Evolutionary conservation across 176 grass and related monocot species (phyloP).

Genomic region (Melocanna baccifera): DNA sequence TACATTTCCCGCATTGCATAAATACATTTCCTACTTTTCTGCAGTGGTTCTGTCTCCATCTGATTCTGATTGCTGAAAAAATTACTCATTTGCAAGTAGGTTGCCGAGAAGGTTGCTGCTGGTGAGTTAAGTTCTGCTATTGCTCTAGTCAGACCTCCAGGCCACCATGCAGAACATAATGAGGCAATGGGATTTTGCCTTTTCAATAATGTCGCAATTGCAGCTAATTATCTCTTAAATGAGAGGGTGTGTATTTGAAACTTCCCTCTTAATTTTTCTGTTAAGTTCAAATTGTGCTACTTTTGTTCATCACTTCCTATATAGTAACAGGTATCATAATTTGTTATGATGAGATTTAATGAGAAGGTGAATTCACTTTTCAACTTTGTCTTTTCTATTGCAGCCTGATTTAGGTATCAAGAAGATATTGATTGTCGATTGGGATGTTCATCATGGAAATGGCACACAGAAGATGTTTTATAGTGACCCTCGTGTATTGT

Average conservation of each 20-base stretch:
- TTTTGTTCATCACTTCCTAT: not conserved
- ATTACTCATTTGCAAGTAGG: constrained; percentile 44
- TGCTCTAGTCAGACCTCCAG: constrained; percentile 93
- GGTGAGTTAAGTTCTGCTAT: constrained; percentile 82
- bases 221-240: constrained; percentile 86
- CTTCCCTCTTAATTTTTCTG: not conserved
- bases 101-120: constrained; percentile 77
- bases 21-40: not conserved
- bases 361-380: not conserved
- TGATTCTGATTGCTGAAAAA: not conserved
- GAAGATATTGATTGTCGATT: constrained; percentile 96
- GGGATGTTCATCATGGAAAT: constrained; percentile 98
- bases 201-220: constrained; percentile 93
- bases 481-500: constrained; percentile 75
- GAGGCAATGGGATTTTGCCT: constrained; percentile 97
- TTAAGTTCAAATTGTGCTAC: not conserved
- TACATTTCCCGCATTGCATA: not conserved
- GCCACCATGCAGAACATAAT: constrained; percentile 87
- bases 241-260: constrained; percentile 55
- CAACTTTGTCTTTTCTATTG: constrained; percentile 13
- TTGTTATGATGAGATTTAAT: not conserved
- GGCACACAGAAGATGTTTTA: constrained; percentile 96
- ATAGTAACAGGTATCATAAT: not conserved
- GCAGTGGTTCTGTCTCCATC: not conserved
- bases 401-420: constrained; percentile 88